phyloP scores from a whole-genome alignment of 441 rosid genomes.

The Iberis amara region DNA sequence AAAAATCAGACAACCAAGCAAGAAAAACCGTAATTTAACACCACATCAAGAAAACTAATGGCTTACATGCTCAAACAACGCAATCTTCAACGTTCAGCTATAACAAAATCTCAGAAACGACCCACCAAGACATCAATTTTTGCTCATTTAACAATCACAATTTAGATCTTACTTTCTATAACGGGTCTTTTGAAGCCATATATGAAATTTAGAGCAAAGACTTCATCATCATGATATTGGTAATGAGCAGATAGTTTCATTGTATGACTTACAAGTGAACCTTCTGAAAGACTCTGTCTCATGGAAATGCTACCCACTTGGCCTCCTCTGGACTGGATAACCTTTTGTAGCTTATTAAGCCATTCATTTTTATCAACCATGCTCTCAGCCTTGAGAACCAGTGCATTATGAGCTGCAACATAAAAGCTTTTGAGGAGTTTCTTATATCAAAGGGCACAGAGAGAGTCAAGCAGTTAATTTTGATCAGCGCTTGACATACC shows the following conservation, averaged over 20 bases:
- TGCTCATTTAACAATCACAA: not conserved
- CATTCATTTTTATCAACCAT: slow-evolving; percentile 57
- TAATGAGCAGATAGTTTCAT: not conserved
- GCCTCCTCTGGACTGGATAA: slow-evolving; percentile 50
- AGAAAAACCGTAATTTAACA: not conserved
- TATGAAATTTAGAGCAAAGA: not conserved
- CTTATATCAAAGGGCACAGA: not conserved
- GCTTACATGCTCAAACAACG: not conserved
- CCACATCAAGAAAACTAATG: not conserved
- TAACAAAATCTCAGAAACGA: not conserved
- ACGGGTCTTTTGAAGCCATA: not conserved
- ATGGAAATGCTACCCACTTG: slow-evolving; percentile 42
- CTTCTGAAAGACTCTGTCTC: slow-evolving; percentile 65
- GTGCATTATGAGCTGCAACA: slow-evolving; percentile 64
- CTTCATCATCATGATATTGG: not conserved
- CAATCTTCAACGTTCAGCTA: slow-evolving; percentile 5
- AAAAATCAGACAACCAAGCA: slow-evolving; percentile 7
- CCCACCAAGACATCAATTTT: slow-evolving; percentile 4
- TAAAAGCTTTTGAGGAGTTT: slow-evolving; percentile 1
- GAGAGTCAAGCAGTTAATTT: slow-evolving; percentile 9
- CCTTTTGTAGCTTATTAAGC: slow-evolving; percentile 53
- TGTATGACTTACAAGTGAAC: slow-evolving; percentile 48
- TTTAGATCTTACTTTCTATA: not conserved
- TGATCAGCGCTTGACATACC: slow-evolving; percentile 31
- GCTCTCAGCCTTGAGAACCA: slow-evolving; percentile 61